These are phyloP conservation scores for Penicillium sp. DNA, from an alignment of 2,329 filamentous ascomycete species.

Conservation along the genomic window DNA sequence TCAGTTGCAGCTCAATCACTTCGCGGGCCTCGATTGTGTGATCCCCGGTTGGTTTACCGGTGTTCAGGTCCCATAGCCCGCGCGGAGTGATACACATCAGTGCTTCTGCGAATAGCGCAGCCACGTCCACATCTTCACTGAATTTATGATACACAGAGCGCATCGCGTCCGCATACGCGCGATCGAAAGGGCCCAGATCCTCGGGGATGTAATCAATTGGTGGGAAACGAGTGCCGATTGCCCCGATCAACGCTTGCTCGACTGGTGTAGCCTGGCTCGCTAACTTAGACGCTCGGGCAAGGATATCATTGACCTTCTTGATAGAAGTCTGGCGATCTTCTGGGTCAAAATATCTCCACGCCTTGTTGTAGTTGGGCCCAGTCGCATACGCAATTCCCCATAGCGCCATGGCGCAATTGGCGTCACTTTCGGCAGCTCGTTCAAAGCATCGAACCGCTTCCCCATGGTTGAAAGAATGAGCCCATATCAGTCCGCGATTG, in stretches of 20 bases:
- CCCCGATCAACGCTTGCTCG: conserved; percentile 62
- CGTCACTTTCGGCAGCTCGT: conserved; percentile 25
- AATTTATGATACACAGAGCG: conserved; percentile 50
- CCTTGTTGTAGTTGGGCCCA: conserved; percentile 75
- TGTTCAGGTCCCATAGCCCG: conserved; percentile 59
- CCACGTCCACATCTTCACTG: conserved; percentile 57
- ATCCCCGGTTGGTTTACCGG: conserved; percentile 55
- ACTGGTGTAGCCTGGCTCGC: conserved; percentile 42
- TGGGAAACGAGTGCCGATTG: conserved; percentile 61
- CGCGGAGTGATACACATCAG: conserved; percentile 64
- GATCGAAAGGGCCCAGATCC: conserved; percentile 54
- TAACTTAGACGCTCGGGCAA: conserved; percentile 40
- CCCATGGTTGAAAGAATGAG: conserved; percentile 36
- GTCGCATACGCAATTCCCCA: conserved; percentile 56
- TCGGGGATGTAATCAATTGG: conserved; percentile 41
- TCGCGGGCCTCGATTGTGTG: conserved; percentile 56
- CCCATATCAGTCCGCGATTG: conserved; percentile 34
- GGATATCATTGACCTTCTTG: conserved; percentile 44
- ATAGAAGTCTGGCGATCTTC: conserved; percentile 53
- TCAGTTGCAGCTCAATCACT: conserved; percentile 57
- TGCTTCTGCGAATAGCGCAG: conserved; percentile 59
- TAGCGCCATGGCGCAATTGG: conserved; percentile 33
- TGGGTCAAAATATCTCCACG: conserved; percentile 66
- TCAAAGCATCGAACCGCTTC: conserved; percentile 33
- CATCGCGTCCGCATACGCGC: conserved; percentile 61